Base-by-base conservation (phyloP, 495 filamentous ascomycete genomes). In the Apiosordaria backusii region DNA sequence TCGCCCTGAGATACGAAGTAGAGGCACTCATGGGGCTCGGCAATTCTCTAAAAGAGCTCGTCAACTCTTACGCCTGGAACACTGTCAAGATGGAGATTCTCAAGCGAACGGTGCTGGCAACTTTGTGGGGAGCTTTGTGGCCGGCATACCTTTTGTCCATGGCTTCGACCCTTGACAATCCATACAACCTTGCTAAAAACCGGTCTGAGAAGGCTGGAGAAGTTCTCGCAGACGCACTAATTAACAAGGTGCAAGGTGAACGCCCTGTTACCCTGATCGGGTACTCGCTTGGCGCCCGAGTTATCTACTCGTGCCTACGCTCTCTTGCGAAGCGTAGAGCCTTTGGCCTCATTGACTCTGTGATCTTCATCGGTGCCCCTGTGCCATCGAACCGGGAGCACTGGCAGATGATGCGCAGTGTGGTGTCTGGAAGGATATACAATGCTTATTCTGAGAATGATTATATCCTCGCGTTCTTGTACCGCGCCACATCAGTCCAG, bases 161-260 rank as follows among this genome's bases (percentile, higher is more conserved):
- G 19, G 86, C 89, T 0, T 74, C 84, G 0, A 81, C 90, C 19
- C 81, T 96, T 22, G 92, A 96, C 69, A 97, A 96, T 71, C 92
- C 92, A 0, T 97, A 95, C 76, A 88, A 80, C 60, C 84, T 94
- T 21, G 92, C 92, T 4, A 90, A 87, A 59, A 81, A 86, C 54
- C 81, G 92, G 24, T 87, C 88, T 4, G 91, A 96, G 64, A 96
- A 96, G 75, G 91, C 92, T 0, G 92, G 92, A 0, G 81, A 87
- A 57, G 87, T 95, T 4, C 83, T 97, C 0, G 93, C 93, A 0
- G 91, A 97, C 72, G 92, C 91, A 0, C 72, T 97, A 52, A 90
- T 93, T 64, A 92, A 91, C 71, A 88, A 87, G 60, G 91, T 89
- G 0, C 93, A 96, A 71, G 93, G 93, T 3, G 89, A 96, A 70